Evolutionary conservation across 2,329 filamentous ascomycete genomes (phyloP).

Genomic region (Venturia aucupariae): DNA sequence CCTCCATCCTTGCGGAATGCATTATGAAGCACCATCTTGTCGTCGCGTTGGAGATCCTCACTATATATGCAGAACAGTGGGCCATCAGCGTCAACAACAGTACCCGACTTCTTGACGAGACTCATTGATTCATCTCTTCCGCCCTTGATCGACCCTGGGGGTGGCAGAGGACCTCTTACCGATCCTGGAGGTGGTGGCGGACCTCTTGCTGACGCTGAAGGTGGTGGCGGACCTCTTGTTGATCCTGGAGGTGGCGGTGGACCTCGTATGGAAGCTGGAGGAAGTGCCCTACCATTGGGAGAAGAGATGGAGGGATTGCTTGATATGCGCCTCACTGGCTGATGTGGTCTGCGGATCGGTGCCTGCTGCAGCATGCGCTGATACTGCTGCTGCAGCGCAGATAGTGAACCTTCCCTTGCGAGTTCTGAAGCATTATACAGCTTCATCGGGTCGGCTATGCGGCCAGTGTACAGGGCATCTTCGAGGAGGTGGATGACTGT

Average conservation of each 20-base stretch:
- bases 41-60: constrained; percentile 25
- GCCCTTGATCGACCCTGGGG: background rate
- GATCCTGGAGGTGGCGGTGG: background rate
- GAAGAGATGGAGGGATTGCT: constrained; percentile 2
- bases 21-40: constrained; percentile 23
- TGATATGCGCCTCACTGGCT: constrained; percentile 10
- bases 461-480: constrained; percentile 33
- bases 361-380: constrained; percentile 21
- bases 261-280: background rate
- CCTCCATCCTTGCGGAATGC: constrained; percentile 26
- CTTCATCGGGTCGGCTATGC: constrained; percentile 30
- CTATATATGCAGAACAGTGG: constrained; percentile 28
- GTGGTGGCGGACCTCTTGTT: background rate
- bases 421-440: constrained; percentile 32
- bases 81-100: background rate
- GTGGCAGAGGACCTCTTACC: background rate
- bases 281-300: background rate
- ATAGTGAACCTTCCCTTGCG: constrained; percentile 32
- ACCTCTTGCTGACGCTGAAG: background rate
- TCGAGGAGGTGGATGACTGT: constrained; percentile 36
- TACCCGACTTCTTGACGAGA: background rate
- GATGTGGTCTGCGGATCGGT: constrained; percentile 7
- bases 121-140: background rate
- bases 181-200: constrained; percentile 1
- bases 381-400: constrained; percentile 29